Conservation (phyloP, 2,329 filamentous ascomycete species). For the Penicillium sp. region DNA sequence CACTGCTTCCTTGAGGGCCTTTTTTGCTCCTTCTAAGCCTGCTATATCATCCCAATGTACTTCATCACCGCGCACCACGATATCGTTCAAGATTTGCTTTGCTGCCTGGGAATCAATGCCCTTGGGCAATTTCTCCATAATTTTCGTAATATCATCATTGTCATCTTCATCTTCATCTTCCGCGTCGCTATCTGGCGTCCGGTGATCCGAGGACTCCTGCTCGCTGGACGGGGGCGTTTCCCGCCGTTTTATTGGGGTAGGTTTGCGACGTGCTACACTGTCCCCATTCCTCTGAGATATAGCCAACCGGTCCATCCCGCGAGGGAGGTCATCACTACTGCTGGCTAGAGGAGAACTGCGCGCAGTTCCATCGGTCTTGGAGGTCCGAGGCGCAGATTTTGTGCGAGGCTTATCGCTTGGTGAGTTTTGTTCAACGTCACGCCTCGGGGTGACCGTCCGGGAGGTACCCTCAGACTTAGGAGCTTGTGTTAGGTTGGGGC, state of each 20-base stretch:
- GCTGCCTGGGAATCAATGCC: conserved; percentile 80
- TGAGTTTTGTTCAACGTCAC: conserved; percentile 12
- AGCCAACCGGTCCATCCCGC: conserved; percentile 24
- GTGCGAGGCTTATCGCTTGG: conserved; percentile 18
- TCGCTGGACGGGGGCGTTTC: conserved; percentile 47
- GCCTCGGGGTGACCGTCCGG: conserved; percentile 16
- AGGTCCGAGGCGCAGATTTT: conserved; percentile 21
- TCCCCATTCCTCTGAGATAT: conserved; percentile 21
- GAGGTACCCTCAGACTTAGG: conserved; percentile 27
- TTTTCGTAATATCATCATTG: conserved; percentile 56
- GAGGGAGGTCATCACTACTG: conserved; percentile 35
- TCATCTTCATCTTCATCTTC: conserved; percentile 52
- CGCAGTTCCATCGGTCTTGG: conserved; percentile 6
- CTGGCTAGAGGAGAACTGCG: conserved; percentile 29
- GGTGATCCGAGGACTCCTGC: conserved; percentile 44
- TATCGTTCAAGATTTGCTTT: conserved; percentile 91
- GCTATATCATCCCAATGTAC: conserved; percentile 94
- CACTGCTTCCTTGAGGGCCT: conserved; percentile 87
- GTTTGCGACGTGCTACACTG: conserved; percentile 23
- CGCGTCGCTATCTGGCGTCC: conserved; percentile 46
- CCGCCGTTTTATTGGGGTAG: conserved; percentile 38
- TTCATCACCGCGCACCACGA: conserved; percentile 88
- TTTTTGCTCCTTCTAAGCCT: conserved; percentile 84
- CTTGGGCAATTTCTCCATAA: conserved; percentile 74
- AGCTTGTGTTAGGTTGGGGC: conserved; percentile 7